Base-by-base conservation (phyloP, 352 stramenopile species). In the Phytophthora kernoviae region DNA sequence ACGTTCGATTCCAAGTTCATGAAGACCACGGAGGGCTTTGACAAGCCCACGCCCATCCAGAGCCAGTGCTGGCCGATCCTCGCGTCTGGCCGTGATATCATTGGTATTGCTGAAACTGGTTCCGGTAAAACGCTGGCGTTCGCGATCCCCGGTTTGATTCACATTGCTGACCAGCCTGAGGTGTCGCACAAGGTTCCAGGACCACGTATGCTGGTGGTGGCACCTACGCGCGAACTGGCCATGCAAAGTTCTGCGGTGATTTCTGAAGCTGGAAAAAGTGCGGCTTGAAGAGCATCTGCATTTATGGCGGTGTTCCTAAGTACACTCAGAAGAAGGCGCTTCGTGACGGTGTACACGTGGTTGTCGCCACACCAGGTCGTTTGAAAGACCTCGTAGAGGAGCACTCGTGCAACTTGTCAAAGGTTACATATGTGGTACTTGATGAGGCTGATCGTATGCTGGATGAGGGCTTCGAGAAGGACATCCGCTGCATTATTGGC, bases 41-140 rank as follows among this genome's bases (percentile, higher is more conserved):
- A 75, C 47, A 89, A 82, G 70, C 96, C 97, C 30, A 98, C 93
- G 57, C 96, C 96, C n/a, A 99, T 99, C 76, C 97, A 99, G 80
- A 96, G 93, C 34, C 92, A 99, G 70, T 98, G 96, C 66, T 99
- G 96, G 96, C 91, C 91, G 5, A 93, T 97, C 54, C 73, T 97
- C 15, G 76, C 81, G 18, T 92, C 82, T 2, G 87, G 85, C 32
- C 80, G 87, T 20, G 90, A 98, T 59, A 91, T 97, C 51, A 93
- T 97, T 47, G 90, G 88, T 55, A 96, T 97, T 55, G 88, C 92
- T n/a, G 89, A 97, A 75, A 98, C 91, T 4, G 96, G 96, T 34
- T 97, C 86, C 15, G 97, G 97, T 24, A 99, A 99, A 77, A 99
- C 96, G 33, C 78, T 99, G 15, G 96, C 93, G n/a, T 99, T 99